phyloP scores from a whole-genome alignment of 495 filamentous ascomycete species.

The Penicillium diatomitis region DNA sequence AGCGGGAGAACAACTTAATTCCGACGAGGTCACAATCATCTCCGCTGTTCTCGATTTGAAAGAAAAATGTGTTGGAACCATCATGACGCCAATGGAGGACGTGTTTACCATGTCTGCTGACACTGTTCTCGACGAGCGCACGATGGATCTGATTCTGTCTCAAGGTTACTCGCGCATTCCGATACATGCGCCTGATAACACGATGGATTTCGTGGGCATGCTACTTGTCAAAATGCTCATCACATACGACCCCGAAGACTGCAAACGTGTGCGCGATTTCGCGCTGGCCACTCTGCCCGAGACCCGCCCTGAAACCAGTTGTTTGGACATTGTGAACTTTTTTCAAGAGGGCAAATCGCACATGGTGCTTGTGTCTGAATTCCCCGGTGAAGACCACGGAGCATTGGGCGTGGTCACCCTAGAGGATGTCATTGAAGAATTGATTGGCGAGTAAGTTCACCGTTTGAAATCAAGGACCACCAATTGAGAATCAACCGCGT shows the following conservation, averaged over 20 bases:
- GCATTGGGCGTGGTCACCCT: conserved; percentile 89
- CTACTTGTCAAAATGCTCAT: conserved; percentile 96
- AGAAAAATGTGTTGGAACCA: conserved; percentile 84
- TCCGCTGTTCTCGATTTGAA: conserved; percentile 93
- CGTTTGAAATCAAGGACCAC: not conserved
- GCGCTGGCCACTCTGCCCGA: conserved; percentile 89
- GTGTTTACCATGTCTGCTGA: conserved; percentile 93
- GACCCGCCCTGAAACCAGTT: conserved; percentile 89
- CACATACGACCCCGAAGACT: conserved; percentile 95
- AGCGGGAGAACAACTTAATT: conserved; percentile 79
- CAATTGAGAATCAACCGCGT: conserved; percentile 11
- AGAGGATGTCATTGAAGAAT: conserved; percentile 95
- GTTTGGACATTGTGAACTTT: conserved; percentile 96
- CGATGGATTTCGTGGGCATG: conserved; percentile 90
- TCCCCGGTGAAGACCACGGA: conserved; percentile 78
- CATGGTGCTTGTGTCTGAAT: conserved; percentile 93
- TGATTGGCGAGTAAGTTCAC: conserved; percentile 83
- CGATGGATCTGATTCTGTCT: conserved; percentile 85
- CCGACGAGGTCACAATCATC: conserved; percentile 98
- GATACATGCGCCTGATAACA: conserved; percentile 78
- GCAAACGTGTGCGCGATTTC: conserved; percentile 75
- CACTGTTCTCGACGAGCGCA: conserved; percentile 79
- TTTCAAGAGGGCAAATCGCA: conserved; percentile 99
- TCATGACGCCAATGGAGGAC: conserved; percentile 98
- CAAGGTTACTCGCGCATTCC: conserved; percentile 94